Base-by-base conservation (phyloP, 495 filamentous ascomycete species). In the Penicillium paxilli region DNA sequence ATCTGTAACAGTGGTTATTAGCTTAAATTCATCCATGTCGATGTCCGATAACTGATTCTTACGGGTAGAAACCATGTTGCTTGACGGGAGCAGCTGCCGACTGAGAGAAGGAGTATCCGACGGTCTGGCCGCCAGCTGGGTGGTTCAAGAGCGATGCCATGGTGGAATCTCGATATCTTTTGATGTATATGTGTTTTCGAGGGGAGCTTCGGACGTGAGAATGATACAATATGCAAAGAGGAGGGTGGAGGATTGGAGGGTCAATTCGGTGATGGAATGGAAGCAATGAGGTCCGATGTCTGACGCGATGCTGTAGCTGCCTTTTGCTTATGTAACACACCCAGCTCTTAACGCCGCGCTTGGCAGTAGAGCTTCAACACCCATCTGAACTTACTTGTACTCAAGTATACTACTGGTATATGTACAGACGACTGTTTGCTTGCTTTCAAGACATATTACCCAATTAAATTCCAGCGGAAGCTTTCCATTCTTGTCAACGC, bases 41-140 rank as follows among this genome's bases (percentile, higher is more conserved):
- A 12, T 4, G 1, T 9, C 5, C 2, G 2, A 37, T 21, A 19
- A 11, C 33, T 35, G 11, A 26, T 30, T 38, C 73, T 67, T 83
- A 97, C 94, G 94, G 94, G 71, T 97, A 92, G 76, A 98, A 98
- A 59, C 85, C 82, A 74, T 97, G 93, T 72, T 96, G 76, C 68
- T 71, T 83, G 49, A 70, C 70, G 54, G 70, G 74, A 55, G 75
- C 71, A 63, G 71, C 72, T 57, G 77, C 72, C 48, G 75, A 55
- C 60, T 80, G 73, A 26, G 76, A 68, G 76, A 87, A 88, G 63
- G 84, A 87, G 67, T 85, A 89, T 68, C 82, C 75, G 30, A 78
- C 58, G 28, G 69, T 70, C 51, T 73, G 69, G 37, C 65, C 72
- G 23, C 69, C 67, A 64, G 76, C 59, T 21, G 74, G 64, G 62